These are phyloP conservation scores for Pythium diclinum DNA, from an alignment of 352 stramenopile species.

Conservation along the genomic window DNA sequence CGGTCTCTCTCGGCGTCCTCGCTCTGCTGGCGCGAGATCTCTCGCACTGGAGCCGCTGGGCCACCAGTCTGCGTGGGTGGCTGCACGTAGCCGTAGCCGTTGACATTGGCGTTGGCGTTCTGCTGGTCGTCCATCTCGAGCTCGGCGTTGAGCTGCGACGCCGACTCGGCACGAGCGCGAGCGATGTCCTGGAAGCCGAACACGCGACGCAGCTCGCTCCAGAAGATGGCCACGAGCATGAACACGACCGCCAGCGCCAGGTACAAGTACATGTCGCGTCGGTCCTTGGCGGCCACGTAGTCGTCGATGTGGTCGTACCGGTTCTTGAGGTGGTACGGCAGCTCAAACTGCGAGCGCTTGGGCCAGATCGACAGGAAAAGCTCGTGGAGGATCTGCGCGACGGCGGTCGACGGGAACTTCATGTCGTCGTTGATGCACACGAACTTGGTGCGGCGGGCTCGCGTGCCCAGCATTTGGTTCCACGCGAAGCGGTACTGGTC, in stretches of 20 bases:
- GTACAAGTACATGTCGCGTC: slow-evolving; percentile 38
- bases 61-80: background rate
- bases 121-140: slow-evolving; percentile 31
- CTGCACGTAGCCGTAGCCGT: background rate
- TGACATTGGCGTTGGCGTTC: background rate
- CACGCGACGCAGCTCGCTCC: slow-evolving; percentile 41
- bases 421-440: slow-evolving; percentile 97
- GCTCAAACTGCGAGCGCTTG: slow-evolving; percentile 89
- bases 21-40: background rate
- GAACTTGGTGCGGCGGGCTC: slow-evolving; percentile 91
- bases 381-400: slow-evolving; percentile 87
- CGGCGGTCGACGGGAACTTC: slow-evolving; percentile 73
- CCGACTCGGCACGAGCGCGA: slow-evolving; percentile 54
- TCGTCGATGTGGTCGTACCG: slow-evolving; percentile 84
- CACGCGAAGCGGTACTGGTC: slow-evolving; percentile 90
- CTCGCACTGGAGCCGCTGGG: background rate
- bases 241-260: slow-evolving; percentile 36
- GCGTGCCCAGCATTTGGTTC: slow-evolving; percentile 91
- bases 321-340: slow-evolving; percentile 85
- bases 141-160: slow-evolving; percentile 54
- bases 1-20: background rate
- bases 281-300: slow-evolving; percentile 49
- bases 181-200: slow-evolving; percentile 75
- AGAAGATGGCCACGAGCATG: slow-evolving; percentile 53
- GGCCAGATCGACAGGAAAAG: slow-evolving; percentile 94